Percentiles rank a stretch among this genome's conserved stretches.
Evolutionary conservation across 73 alveolate species (phyloP).

Genomic region (Tetrahymena thermophila): DNA sequence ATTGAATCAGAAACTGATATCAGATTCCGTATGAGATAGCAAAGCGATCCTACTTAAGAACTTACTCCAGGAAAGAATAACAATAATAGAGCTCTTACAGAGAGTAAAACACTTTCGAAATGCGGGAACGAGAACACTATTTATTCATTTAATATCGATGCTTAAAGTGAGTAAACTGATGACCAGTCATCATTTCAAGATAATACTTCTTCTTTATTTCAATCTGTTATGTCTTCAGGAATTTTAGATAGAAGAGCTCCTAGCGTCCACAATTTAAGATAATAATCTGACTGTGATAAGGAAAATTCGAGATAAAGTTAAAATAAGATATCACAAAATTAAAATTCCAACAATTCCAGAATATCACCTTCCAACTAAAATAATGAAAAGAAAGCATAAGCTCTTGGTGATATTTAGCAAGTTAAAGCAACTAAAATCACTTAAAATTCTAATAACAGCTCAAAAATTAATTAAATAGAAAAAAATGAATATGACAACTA

Average conservation of each 20-base stretch:
- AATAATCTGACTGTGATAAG: neutral
- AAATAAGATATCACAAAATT: neutral
- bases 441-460: neutral
- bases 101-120: neutral
- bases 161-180: neutral
- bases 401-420: neutral
- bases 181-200: neutral
- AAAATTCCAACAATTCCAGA: neutral
- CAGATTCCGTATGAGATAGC: neutral
- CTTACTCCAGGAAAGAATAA: neutral
- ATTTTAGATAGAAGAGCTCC: neutral
- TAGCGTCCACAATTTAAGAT: neutral
- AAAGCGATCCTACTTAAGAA: neutral
- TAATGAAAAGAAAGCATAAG: neutral
- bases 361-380: neutral
- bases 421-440: neutral
- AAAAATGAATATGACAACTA: neutral
- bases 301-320: neutral
- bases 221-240: neutral
- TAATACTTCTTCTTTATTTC: neutral
- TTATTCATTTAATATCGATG: neutral
- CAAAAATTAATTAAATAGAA: neutral
- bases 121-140: neutral
- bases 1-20: neutral
- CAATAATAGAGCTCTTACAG: neutral